phyloP scores from a whole-genome alignment of 192 early-diverging fungal genomes.

The Coemansia sp. region DNA sequence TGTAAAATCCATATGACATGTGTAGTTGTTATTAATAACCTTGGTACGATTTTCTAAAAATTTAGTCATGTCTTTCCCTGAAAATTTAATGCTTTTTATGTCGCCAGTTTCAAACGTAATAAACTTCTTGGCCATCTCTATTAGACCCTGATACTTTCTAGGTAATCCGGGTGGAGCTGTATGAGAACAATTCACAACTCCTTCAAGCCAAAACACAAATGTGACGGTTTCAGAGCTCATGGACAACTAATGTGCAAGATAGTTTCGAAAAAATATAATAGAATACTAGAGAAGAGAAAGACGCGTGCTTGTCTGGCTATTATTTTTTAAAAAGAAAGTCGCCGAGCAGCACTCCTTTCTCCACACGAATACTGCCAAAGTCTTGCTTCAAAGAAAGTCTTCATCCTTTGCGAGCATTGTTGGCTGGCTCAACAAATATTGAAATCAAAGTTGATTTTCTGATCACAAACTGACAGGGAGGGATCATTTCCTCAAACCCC shows the following conservation, averaged over 20 bases:
- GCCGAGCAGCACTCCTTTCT: no score
- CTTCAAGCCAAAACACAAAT: not conserved
- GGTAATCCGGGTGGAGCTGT: not conserved
- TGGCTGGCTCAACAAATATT: no score
- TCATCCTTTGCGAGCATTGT: no score
- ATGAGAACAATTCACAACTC: not conserved
- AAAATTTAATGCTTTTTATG: not conserved
- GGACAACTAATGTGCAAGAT: not conserved
- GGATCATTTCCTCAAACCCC: not conserved
- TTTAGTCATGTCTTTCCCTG: not conserved
- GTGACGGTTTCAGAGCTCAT: not conserved
- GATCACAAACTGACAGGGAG: not conserved
- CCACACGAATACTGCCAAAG: no score
- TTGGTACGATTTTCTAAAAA: not conserved
- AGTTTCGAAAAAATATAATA: no score
- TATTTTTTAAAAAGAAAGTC: no score
- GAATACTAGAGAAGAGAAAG: not conserved
- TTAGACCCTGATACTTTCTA: not conserved
- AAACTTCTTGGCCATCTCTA: not conserved
- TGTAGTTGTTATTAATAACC: not conserved
- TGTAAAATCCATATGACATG: not conserved
- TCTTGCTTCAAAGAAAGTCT: no score
- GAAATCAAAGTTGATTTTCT: no score
- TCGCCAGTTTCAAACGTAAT: not conserved
- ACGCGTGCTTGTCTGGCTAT: no score